Conservation (phyloP, 176 grass and related monocot species). For the Stipa capillata region DNA sequence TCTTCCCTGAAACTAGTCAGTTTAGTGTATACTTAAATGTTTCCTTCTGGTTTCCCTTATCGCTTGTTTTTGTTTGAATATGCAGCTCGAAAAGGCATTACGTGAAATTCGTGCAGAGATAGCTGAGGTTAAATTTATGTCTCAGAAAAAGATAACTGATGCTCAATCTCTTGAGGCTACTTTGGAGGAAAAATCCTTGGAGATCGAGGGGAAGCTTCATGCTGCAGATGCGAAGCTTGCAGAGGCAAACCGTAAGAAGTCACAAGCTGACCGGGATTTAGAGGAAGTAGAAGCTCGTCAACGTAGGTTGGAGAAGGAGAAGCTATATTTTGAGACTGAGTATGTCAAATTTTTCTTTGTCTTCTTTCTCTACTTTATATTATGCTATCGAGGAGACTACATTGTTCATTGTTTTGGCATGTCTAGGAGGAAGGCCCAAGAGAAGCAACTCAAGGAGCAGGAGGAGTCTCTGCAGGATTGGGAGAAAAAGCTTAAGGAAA, state of each 20-base stretch:
- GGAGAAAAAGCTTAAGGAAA: slow-evolving; percentile 86
- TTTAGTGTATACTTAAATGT: not conserved
- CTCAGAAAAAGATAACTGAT: slow-evolving; percentile 74
- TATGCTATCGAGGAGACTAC: not conserved
- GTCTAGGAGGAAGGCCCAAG: slow-evolving; percentile 51
- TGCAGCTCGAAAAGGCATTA: slow-evolving; percentile 87
- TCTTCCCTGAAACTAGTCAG: not conserved
- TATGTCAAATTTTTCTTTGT: slow-evolving; percentile 26
- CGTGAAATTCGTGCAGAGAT: slow-evolving; percentile 67
- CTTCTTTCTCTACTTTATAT: not conserved
- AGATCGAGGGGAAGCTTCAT: slow-evolving; percentile 77
- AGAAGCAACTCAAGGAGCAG: slow-evolving; percentile 70
- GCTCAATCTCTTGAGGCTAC: slow-evolving; percentile 66
- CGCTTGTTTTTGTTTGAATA: slow-evolving; percentile 18
- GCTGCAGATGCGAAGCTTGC: slow-evolving; percentile 93
- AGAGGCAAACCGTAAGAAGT: slow-evolving; percentile 87
- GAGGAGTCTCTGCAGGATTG: slow-evolving; percentile 62
- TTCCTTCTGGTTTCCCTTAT: not conserved
- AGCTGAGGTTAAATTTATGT: slow-evolving; percentile 76
- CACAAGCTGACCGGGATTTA: slow-evolving; percentile 72
- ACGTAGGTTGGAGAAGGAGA: slow-evolving; percentile 80
- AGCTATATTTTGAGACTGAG: slow-evolving; percentile 71
- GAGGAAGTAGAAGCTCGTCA: slow-evolving; percentile 74
- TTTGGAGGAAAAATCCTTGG: slow-evolving; percentile 82
- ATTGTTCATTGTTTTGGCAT: slow-evolving; percentile 4